phyloP scores from a whole-genome alignment of 495 filamentous ascomycete species.

The Opeltia flavorubescens region DNA sequence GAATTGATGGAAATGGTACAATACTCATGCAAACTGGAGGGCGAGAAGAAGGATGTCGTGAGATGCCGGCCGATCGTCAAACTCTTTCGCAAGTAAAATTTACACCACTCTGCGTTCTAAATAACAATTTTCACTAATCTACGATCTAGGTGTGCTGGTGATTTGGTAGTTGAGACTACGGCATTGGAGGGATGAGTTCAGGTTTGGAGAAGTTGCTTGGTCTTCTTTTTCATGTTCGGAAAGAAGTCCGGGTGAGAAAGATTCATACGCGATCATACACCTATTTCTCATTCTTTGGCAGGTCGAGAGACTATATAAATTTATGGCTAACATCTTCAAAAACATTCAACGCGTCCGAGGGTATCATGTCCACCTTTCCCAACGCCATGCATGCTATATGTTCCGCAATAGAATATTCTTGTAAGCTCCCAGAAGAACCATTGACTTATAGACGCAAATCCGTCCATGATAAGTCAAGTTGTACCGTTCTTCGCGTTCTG shows the following conservation, averaged over 20 bases:
- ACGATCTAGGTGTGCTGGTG: conserved; percentile 51
- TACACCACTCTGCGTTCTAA: background rate
- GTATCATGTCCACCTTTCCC: conserved; percentile 12
- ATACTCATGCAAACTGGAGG: conserved; percentile 59
- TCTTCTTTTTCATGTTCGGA: too few species aligned
- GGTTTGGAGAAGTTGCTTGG: too few species aligned
- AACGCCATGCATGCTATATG: conserved; percentile 5
- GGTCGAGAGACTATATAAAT: background rate
- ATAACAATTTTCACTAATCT: too few species aligned
- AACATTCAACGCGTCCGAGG: background rate
- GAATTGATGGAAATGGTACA: conserved; percentile 66
- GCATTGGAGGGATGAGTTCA: conserved; percentile 42
- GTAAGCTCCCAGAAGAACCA: too few species aligned
- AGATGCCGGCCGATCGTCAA: conserved; percentile 62
- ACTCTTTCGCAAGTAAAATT: conserved; percentile 61
- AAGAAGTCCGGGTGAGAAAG: too few species aligned
- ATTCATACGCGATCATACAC: too few species aligned
- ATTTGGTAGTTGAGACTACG: conserved; percentile 72
- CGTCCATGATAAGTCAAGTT: background rate
- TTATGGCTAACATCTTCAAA: background rate
- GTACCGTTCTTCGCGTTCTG: background rate
- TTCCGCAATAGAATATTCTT: background rate
- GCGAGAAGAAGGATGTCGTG: conserved; percentile 41
- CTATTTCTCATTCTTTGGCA: too few species aligned
- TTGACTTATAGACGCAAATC: too few species aligned